Conservation (phyloP, 2,329 filamentous ascomycete species). For the Diaporthe vaccinii region DNA sequence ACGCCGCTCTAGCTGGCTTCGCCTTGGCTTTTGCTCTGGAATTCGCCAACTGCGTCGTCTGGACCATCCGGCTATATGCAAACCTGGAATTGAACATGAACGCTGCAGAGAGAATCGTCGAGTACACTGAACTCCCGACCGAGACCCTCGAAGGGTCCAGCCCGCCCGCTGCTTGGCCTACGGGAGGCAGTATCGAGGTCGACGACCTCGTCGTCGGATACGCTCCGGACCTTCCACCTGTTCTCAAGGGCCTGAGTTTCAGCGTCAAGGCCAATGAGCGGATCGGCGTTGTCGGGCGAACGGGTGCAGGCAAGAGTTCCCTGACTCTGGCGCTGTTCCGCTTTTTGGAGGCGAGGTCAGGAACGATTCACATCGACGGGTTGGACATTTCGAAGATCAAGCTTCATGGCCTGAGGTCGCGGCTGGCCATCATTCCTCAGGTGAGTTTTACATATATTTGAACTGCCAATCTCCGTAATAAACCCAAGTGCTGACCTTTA, state of each 20-base stretch:
- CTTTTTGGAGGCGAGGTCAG: conserved; percentile 78
- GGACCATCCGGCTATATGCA: conserved; percentile 76
- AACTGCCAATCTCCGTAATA: not conserved
- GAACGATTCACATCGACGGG: conserved; percentile 78
- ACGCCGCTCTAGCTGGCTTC: conserved; percentile 81
- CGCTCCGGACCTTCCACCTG: conserved; percentile 77
- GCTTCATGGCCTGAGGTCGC: conserved; percentile 77
- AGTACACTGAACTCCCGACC: conserved; percentile 78
- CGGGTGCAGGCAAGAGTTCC: conserved; percentile 83
- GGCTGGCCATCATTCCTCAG: conserved; percentile 81
- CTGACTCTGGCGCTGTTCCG: conserved; percentile 83
- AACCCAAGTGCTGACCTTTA: not conserved
- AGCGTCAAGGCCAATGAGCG: conserved; percentile 75
- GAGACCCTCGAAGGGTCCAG: conserved; percentile 73
- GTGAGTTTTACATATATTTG: conserved; percentile 47
- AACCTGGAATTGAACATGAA: conserved; percentile 85
- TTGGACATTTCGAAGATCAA: conserved; percentile 80
- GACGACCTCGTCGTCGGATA: conserved; percentile 79
- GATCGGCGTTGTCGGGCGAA: conserved; percentile 82
- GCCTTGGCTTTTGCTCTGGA: conserved; percentile 80
- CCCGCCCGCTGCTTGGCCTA: conserved; percentile 81
- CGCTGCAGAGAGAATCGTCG: conserved; percentile 80
- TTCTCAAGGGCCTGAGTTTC: conserved; percentile 79
- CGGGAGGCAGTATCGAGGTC: conserved; percentile 80
- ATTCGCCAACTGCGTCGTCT: conserved; percentile 74